A percentile compares a stretch with the other conserved stretches of the same genome.
Conservation (phyloP, 176 grass and related monocot species). For the Microstegium vimineum region DNA sequence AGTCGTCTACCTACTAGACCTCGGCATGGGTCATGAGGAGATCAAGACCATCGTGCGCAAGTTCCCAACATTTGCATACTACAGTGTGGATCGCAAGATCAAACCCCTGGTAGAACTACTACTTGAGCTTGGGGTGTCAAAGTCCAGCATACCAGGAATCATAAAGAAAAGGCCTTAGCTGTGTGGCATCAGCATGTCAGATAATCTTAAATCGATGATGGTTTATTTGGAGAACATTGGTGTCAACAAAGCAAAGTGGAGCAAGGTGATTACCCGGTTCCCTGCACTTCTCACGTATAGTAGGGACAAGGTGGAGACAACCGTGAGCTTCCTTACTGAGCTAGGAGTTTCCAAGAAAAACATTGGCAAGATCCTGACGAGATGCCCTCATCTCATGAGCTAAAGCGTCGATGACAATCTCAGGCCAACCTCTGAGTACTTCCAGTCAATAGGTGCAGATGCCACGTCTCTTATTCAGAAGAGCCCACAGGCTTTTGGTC, state of each 20-base stretch:
- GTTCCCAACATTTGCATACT: conserved; percentile 77
- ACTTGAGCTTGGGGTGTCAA: conserved; percentile 59
- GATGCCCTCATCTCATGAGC: conserved; percentile 75
- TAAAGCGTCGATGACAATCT: conserved; percentile 80
- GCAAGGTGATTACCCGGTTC: conserved; percentile 75
- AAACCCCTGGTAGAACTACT: conserved; percentile 66
- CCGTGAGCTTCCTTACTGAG: conserved; percentile 61
- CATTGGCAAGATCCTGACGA: conserved; percentile 90
- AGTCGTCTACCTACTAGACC: conserved; percentile 63
- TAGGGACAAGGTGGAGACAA: conserved; percentile 70
- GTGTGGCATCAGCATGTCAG: conserved; percentile 79
- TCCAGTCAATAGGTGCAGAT: conserved; percentile 64
- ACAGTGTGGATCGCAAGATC: conserved; percentile 78
- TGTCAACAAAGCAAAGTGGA: conserved; percentile 78
- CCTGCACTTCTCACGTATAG: conserved; percentile 83
- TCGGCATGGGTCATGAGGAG: conserved; percentile 61
- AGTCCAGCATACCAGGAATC: conserved; percentile 74
- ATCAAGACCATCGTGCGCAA: conserved; percentile 54
- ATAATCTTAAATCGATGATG: conserved; percentile 96
- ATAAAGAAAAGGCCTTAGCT: conserved; percentile 80
- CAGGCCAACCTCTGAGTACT: conserved; percentile 76
- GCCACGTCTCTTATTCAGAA: conserved; percentile 74
- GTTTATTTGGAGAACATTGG: conserved; percentile 74
- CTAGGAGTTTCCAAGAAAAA: conserved; percentile 73
- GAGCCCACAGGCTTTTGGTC: conserved; percentile 75